Base-by-base conservation (phyloP, 805 yeast species). In the Candida suzukii region DNA sequence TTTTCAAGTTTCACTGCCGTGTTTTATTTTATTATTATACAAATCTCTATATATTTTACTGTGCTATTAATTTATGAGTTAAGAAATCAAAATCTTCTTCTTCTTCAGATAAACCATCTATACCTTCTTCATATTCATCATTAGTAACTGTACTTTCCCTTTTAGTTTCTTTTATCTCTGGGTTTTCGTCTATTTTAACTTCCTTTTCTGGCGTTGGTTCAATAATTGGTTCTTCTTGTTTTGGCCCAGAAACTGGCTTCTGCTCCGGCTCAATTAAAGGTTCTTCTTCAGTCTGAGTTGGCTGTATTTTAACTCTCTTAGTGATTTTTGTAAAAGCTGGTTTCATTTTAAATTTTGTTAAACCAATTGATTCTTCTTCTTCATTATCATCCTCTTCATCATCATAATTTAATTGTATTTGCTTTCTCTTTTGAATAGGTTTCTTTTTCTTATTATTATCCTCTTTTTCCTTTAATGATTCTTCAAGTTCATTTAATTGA, bases 281-380 rank as follows among this genome's bases (percentile, higher is more conserved):
- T n/a, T n/a, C 35, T n/a, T 17, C 31, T 3, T 22, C 30, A 13
- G 32, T 34, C 14, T 46, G 40, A 18, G 54, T 35, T 36, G n/a
- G n/a, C n/a, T n/a, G n/a, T n/a, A n/a, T n/a, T n/a, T 47, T 53
- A 33, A 52, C 51, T 41, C 62, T 64, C 13, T 55, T 44, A 10
- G 14, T 13, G n/a, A n/a, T n/a, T n/a, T n/a, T n/a, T n/a, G n/a
- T 74, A 44, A 70, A 73, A 0, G 71, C 69, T 22, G 74, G 65
- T 40, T 54, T 61, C 67, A 73, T 67, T 41, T 61, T 57, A 31
- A 68, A 26, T 13, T 25, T 35, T 10, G 10, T 26, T 3, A 9
- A 18, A 11, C 14, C n/a, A 3, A 17, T 26, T 26, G 8, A 7
- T 12, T 3, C 27, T 7, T 12, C 30, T 9, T 27, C 33, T 14